Evolutionary conservation across 306 rosid species (phyloP), one percentile per base, ranked within the genome.

Genomic region (Ceratonia siliqua): DNA sequence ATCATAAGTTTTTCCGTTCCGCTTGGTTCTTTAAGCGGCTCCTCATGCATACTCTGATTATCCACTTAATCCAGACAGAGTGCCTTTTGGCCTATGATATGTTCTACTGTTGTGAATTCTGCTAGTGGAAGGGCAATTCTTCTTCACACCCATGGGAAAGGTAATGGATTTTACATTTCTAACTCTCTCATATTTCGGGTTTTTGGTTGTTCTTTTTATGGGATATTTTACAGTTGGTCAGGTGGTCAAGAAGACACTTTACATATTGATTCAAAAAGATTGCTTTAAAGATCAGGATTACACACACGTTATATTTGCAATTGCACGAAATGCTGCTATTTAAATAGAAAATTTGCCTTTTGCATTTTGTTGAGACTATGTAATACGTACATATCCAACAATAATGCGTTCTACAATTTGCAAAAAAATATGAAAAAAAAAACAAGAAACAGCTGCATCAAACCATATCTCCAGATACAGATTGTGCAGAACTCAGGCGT

Each of bases 81-180:
- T 69, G 93, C 91, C 11, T 85, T 93, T 50, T 88, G 91, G 96
- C 96, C 96, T 13, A 85, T 90, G 70, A 82, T 88, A 59, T 86
- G 82, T 68, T 88, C 96, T 1, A 88, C 91, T 0, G 68, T 90
- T 46, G 28, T 83, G 54, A 58, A 87, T 54, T 88, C 96, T 30
- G 75, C 89, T 18, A 62, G 85, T 57, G 93, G 93, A 70, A 86
- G 88, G 36, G 82, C 86, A 56, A 39, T 90, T 18, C 79, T 90
- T 90, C 3, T 87, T 85, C 71, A 79, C 96, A 41, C 90, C 91
- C 9, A 67, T 88, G 9, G 93, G 91, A 32, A 25, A 11, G 25
- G 78, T 86, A 52, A 83, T 91, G 96, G 87, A 77, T 54, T 88
- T 88, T 42, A 75, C 84, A 5, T 2, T 32, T 73, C 68, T 91